These are phyloP conservation scores for Euclidium syriacum DNA, from an alignment of 345 rosid genomes.

Conservation along the genomic window DNA sequence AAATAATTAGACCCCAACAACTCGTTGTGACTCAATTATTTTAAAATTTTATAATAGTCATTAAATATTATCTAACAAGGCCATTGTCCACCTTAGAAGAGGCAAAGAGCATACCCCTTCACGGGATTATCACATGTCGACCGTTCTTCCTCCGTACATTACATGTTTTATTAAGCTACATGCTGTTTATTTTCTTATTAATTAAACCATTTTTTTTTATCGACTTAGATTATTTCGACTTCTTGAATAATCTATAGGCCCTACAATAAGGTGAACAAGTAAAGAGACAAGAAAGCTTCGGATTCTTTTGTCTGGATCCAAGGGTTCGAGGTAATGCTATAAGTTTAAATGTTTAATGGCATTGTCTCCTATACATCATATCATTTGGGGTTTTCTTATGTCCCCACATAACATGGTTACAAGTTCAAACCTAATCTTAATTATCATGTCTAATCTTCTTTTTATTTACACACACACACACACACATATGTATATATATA, in stretches of 20 bases:
- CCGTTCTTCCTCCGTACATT: conserved; percentile 32
- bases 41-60: neutral
- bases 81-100: conserved; percentile 25
- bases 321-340: conserved; percentile 22
- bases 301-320: conserved; percentile 19
- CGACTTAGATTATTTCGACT: neutral
- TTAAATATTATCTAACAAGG: neutral
- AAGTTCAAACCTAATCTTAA: neutral
- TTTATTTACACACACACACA: neutral
- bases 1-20: conserved; percentile 1
- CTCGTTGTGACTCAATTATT: neutral
- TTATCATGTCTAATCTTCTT: neutral
- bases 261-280: conserved; percentile 17
- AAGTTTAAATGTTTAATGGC: neutral
- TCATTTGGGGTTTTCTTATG: conserved; percentile 1
- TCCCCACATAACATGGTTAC: conserved; percentile 28
- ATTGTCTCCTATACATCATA: conserved; percentile 18
- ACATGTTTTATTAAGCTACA: conserved; percentile 14
- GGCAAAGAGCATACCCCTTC: conserved; percentile 28
- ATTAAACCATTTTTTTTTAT: neutral
- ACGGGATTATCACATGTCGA: conserved; percentile 33
- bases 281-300: conserved; percentile 16
- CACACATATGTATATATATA: too few relatives aligned
- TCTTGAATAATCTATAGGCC: neutral
- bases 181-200: neutral